Conservation (phyloP, 1,284 basidiomycete species). For the Melampsora americana region DNA sequence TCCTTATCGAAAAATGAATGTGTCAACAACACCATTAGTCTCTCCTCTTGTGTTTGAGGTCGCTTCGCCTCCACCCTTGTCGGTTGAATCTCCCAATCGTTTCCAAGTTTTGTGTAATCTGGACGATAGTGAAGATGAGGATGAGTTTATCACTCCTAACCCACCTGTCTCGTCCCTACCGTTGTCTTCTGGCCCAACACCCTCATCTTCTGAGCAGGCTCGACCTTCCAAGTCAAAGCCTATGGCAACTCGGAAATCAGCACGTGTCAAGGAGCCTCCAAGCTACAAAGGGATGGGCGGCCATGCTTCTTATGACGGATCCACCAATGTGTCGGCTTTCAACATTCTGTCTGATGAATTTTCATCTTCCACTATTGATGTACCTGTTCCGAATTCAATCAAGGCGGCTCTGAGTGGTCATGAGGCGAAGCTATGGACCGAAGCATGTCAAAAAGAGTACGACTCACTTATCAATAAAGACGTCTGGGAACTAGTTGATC, state of each 20-base stretch:
- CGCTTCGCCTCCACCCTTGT: too few species aligned
- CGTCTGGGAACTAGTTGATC: not conserved
- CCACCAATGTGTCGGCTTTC: not conserved
- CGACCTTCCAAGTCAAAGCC: not conserved
- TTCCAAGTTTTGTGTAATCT: too few species aligned
- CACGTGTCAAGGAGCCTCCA: not conserved
- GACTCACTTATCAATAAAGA: not conserved
- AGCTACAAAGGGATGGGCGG: not conserved
- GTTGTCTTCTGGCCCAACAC: too few species aligned
- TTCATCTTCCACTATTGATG: not conserved
- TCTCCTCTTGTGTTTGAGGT: not conserved
- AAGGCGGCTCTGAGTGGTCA: not conserved
- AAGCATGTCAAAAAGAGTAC: not conserved
- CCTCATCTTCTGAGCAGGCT: not conserved
- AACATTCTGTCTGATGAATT: not conserved
- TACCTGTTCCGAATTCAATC: not conserved
- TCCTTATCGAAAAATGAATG: not conserved
- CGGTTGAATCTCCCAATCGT: too few species aligned
- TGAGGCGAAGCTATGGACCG: not conserved
- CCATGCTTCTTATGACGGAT: not conserved
- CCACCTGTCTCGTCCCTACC: too few species aligned
- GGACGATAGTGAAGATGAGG: too few species aligned
- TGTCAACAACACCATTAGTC: too few species aligned
- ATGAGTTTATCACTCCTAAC: too few species aligned
- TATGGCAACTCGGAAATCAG: not conserved